Conservation (phyloP, 495 filamentous ascomycete species). For the Penicillium salamii region DNA sequence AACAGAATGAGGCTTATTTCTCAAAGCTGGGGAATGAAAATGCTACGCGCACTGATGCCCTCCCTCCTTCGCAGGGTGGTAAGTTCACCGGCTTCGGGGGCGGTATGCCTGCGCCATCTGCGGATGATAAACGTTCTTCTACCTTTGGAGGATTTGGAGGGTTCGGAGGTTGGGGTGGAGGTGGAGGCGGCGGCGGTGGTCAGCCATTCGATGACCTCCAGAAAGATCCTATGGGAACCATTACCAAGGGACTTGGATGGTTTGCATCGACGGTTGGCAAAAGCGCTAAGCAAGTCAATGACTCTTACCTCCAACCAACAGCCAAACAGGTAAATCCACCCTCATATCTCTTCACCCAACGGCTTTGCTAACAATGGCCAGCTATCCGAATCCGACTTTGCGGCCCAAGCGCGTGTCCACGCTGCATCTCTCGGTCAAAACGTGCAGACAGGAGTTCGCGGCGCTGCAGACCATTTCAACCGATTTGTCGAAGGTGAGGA, state of each 20-base stretch:
- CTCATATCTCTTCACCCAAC: too few relatives aligned
- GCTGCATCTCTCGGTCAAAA: constrained; percentile 65
- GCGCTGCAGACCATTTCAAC: constrained; percentile 71
- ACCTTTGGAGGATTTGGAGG: constrained; percentile 29
- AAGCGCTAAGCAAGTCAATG: constrained; percentile 83
- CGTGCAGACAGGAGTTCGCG: constrained; percentile 62
- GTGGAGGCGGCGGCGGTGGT: constrained; percentile 40
- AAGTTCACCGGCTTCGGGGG: constrained; percentile 91
- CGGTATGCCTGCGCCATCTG: constrained; percentile 46
- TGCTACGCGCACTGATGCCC: constrained; percentile 63
- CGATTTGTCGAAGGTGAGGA: constrained; percentile 75
- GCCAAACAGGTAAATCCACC: constrained; percentile 66
- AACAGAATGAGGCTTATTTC: constrained; percentile 85
- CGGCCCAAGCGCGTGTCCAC: constrained; percentile 71
- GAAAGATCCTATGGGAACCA: constrained; percentile 81
- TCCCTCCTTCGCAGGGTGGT: constrained; percentile 86
- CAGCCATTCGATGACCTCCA: constrained; percentile 80
- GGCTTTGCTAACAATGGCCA: constrained; percentile 25
- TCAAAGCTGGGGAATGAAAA: constrained; percentile 78
- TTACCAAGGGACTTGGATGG: constrained; percentile 94
- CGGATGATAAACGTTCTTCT: constrained; percentile 21
- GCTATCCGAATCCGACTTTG: constrained; percentile 85
- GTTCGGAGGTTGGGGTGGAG: constrained; percentile 16
- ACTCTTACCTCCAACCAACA: constrained; percentile 85
- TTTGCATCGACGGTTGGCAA: constrained; percentile 82